phyloP scores from a whole-genome alignment of 2,329 filamentous ascomycete genomes.

The Onygena corvina region DNA sequence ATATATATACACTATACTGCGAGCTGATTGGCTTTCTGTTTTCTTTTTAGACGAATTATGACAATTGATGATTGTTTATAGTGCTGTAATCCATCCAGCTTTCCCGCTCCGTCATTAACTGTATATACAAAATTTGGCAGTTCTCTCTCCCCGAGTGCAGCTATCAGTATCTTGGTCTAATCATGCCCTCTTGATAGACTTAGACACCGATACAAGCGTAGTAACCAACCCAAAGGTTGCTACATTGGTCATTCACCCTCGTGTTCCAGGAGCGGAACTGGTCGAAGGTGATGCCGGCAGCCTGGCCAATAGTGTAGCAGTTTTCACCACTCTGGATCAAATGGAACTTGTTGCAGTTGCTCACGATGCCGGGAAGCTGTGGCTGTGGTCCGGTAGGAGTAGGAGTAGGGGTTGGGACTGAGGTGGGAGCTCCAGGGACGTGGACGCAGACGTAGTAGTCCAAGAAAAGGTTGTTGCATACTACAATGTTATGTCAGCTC shows the following conservation, averaged over 20 bases:
- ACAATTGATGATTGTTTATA: constrained; percentile 3
- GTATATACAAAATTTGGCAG: too few species aligned
- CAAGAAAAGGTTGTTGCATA: neutral
- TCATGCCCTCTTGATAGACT: too few species aligned
- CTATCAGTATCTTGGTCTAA: neutral
- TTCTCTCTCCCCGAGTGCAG: too few species aligned
- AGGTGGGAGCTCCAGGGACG: neutral
- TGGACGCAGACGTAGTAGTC: constrained; percentile 2
- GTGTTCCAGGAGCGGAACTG: neutral
- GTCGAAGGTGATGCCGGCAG: neutral
- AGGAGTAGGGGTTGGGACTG: neutral
- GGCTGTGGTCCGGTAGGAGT: neutral
- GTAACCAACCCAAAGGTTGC: neutral
- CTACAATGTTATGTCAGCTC: neutral
- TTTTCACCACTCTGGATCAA: neutral
- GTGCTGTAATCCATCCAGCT: neutral
- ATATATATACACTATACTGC: neutral
- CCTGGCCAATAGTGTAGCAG: neutral
- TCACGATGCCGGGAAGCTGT: constrained; percentile 1
- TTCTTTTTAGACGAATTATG: neutral
- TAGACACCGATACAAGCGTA: neutral
- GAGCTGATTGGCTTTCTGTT: neutral
- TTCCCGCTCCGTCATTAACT: constrained; percentile 19
- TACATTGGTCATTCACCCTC: neutral
- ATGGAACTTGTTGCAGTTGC: constrained; percentile 5